Evolutionary conservation across 2,329 filamentous ascomycete genomes (phyloP).

Genomic region (Trichoderma semiorbis): DNA sequence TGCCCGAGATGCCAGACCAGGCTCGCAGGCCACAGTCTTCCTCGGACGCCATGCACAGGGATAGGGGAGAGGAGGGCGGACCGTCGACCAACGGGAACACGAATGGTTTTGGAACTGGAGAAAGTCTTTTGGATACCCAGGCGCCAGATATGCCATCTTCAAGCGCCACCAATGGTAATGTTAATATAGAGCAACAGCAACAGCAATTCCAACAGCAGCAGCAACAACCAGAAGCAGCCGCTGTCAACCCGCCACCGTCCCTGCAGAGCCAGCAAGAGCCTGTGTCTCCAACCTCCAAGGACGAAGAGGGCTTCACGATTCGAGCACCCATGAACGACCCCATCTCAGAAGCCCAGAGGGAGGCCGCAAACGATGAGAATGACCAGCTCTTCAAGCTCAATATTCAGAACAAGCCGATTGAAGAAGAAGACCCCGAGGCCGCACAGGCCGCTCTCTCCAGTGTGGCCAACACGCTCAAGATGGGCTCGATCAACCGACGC

Average conservation of each 20-base stretch:
- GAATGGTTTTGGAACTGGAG: conserved; percentile 39
- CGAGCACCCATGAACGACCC: conserved; percentile 60
- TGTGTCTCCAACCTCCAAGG: conserved; percentile 37
- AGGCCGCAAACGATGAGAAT: conserved; percentile 53
- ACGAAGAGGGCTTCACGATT: conserved; percentile 75
- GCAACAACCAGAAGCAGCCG: conserved; percentile 41
- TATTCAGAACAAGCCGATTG: conserved; percentile 74
- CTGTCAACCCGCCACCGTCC: conserved; percentile 48
- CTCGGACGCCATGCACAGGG: conserved; percentile 26
- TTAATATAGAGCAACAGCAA: conserved; percentile 36
- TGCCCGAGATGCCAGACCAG: conserved; percentile 54
- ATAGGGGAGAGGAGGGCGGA: conserved; percentile 20
- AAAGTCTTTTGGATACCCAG: conserved; percentile 31
- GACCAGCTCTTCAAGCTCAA: conserved; percentile 75
- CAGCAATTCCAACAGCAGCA: conserved; percentile 20
- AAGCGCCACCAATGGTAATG: conserved; percentile 47
- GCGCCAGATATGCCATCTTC: conserved; percentile 24
- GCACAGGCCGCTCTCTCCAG: conserved; percentile 71
- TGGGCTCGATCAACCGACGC: conserved; percentile 60
- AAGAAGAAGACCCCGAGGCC: conserved; percentile 72
- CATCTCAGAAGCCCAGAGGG: conserved; percentile 69
- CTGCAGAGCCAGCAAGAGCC: conserved; percentile 36
- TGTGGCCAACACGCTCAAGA: conserved; percentile 69
- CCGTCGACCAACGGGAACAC: conserved; percentile 31
- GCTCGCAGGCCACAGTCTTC: conserved; percentile 26